Percentiles rank a stretch among this genome's conserved stretches.
These are phyloP conservation scores for Petunia hybrid DNA, from an alignment of 305 asterid genomes.

Conservation along the genomic window DNA sequence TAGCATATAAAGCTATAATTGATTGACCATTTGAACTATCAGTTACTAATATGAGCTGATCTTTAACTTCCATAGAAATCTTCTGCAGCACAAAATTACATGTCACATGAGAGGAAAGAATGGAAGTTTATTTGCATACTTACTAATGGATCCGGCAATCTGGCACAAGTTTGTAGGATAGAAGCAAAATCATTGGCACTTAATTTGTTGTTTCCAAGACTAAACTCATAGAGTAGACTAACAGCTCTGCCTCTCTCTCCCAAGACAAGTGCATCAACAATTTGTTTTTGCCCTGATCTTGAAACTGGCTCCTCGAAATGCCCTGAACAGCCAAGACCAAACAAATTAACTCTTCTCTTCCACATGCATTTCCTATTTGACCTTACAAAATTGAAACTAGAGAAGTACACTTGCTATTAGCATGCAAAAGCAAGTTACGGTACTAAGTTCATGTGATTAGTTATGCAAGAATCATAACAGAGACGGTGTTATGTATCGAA, in stretches of 20 bases:
- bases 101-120: background rate
- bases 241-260: constrained; percentile 81
- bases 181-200: constrained; percentile 56
- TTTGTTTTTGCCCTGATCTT: constrained; percentile 52
- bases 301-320: constrained; percentile 39
- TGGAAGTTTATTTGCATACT: constrained; percentile 12
- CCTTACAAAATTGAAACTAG: background rate
- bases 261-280: constrained; percentile 65
- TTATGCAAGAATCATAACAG: constrained; percentile 1
- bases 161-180: constrained; percentile 75
- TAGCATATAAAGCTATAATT: constrained; percentile 18
- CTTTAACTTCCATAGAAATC: background rate
- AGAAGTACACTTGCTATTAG: background rate
- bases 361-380: constrained; percentile 29
- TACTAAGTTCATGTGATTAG: background rate
- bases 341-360: constrained; percentile 29
- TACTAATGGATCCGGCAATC: constrained; percentile 81
- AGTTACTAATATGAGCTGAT: background rate
- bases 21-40: constrained; percentile 24
- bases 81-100: constrained; percentile 16
- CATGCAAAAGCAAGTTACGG: constrained; percentile 14
- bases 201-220: constrained; percentile 49
- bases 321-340: constrained; percentile 44
- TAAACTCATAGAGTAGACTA: constrained; percentile 60
- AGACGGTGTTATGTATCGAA: background rate